These are phyloP conservation scores for Leccinum subtestaceum DNA, from an alignment of 768 basidiomycete genomes.

Conservation along the genomic window DNA sequence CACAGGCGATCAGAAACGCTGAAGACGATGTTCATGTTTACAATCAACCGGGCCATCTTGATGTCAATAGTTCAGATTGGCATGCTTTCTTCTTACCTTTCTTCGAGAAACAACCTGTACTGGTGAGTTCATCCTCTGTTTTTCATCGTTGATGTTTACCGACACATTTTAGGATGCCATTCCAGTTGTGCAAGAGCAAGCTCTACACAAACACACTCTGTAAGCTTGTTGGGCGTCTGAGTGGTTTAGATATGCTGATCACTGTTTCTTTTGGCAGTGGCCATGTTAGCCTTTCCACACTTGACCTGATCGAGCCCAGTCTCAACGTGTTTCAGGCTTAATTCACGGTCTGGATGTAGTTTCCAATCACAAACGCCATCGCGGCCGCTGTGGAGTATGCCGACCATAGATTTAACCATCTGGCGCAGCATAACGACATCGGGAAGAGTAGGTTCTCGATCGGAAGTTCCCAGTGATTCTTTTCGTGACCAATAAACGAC, in stretches of 20 bases:
- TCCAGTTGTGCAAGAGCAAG: constrained; percentile 25
- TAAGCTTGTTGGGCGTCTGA: constrained; percentile 1
- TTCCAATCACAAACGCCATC: constrained; percentile 3
- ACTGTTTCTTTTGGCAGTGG: constrained; percentile 6
- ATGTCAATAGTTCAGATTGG: constrained; percentile 19
- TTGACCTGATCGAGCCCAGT: background rate
- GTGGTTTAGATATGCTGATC: background rate
- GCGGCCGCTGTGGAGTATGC: constrained; percentile 6
- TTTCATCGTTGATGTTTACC: background rate
- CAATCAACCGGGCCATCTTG: constrained; percentile 19
- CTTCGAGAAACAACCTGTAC: constrained; percentile 13
- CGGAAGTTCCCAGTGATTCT: background rate
- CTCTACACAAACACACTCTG: constrained; percentile 23
- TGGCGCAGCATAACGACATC: constrained; percentile 3
- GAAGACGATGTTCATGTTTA: constrained; percentile 16
- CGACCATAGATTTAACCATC: constrained; percentile 3
- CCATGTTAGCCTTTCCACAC: constrained; percentile 10
- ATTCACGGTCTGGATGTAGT: constrained; percentile 8
- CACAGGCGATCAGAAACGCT: constrained; percentile 13
- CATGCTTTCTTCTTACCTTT: constrained; percentile 14
- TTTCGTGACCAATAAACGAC: constrained; percentile 6
- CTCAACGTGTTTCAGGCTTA: constrained; percentile 10
- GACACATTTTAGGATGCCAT: constrained; percentile 17
- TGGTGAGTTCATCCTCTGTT: constrained; percentile 8
- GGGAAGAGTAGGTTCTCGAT: constrained; percentile 2